phyloP scores from a whole-genome alignment of 805 yeast species.

The Zygosaccharomyces bisporus region DNA sequence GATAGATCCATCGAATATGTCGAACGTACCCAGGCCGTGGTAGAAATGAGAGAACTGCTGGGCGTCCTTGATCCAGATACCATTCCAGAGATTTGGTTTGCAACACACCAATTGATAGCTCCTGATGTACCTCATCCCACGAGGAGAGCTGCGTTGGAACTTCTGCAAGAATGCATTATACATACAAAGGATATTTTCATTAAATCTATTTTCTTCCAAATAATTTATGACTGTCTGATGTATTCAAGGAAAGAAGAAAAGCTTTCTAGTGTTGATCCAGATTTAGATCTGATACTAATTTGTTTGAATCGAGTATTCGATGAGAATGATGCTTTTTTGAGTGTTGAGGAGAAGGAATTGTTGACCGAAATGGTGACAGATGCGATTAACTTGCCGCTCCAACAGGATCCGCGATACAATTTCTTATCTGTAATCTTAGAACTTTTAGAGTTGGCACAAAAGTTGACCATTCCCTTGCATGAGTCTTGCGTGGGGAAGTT shows the following conservation, averaged over 20 bases:
- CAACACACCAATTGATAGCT: conserved; percentile 52
- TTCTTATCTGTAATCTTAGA: neutral
- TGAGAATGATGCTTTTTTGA: conserved; percentile 6
- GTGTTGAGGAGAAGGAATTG: conserved; percentile 5
- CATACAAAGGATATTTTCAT: conserved; percentile 47
- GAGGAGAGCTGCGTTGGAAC: conserved; percentile 48
- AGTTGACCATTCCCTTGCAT: conserved; percentile 1
- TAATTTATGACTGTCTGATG: conserved; percentile 46
- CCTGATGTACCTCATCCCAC: conserved; percentile 33
- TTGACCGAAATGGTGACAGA: conserved; percentile 3
- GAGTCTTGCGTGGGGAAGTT: neutral
- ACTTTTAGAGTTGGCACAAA: conserved; percentile 5
- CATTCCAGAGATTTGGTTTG: conserved; percentile 73
- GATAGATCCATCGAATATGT: conserved; percentile 10
- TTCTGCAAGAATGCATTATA: conserved; percentile 54
- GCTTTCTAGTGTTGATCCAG: conserved; percentile 40
- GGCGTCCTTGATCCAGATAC: conserved; percentile 52
- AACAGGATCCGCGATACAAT: neutral
- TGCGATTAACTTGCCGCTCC: conserved; percentile 1
- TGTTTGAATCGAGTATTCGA: conserved; percentile 37
- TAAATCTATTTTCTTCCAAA: conserved; percentile 55
- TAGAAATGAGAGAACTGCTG: conserved; percentile 47
- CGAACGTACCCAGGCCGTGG: conserved; percentile 48
- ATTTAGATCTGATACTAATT: conserved; percentile 47
- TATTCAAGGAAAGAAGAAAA: conserved; percentile 16